Evolutionary conservation across 75 land plant species (phyloP).

Genomic region (Cunninghamia lanceolata): DNA sequence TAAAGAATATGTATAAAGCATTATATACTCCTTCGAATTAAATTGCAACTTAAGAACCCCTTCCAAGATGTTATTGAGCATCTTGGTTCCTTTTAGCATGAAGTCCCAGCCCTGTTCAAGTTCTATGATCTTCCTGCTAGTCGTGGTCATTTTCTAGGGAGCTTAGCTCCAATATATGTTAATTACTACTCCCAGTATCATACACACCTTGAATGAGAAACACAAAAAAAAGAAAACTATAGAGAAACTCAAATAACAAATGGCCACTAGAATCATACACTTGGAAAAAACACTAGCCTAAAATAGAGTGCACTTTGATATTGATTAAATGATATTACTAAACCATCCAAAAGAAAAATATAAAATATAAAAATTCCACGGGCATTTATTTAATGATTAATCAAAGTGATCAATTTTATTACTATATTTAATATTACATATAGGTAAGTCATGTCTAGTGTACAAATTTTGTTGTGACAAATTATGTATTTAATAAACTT

Average conservation of each 20-base stretch:
- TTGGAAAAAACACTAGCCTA: background rate
- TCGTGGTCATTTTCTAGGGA: constrained; percentile 23
- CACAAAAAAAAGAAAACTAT: background rate
- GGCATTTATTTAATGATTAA: too few relatives aligned
- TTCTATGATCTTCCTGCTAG: constrained; percentile 51
- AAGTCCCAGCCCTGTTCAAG: constrained; percentile 67
- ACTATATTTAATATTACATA: too few relatives aligned
- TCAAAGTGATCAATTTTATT: too few relatives aligned
- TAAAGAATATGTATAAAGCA: constrained; percentile 63
- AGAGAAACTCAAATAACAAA: background rate
- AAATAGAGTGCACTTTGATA: too few relatives aligned
- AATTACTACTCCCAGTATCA: too few relatives aligned
- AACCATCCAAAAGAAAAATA: too few relatives aligned
- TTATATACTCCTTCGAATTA: constrained; percentile 65
- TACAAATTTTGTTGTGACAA: too few relatives aligned
- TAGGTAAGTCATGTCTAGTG: too few relatives aligned
- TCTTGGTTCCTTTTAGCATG: constrained; percentile 68
- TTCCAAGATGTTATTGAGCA: constrained; percentile 59
- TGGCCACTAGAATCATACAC: background rate
- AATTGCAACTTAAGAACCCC: constrained; percentile 59
- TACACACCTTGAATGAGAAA: background rate
- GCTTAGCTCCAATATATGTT: background rate
- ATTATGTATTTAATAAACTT: too few relatives aligned
- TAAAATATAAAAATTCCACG: too few relatives aligned
- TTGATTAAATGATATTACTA: too few relatives aligned